A percentile compares a stretch with the other conserved stretches of the same genome.
Conservation (phyloP, 2,329 filamentous ascomycete species). For the Hymenoscyphus albidus region DNA sequence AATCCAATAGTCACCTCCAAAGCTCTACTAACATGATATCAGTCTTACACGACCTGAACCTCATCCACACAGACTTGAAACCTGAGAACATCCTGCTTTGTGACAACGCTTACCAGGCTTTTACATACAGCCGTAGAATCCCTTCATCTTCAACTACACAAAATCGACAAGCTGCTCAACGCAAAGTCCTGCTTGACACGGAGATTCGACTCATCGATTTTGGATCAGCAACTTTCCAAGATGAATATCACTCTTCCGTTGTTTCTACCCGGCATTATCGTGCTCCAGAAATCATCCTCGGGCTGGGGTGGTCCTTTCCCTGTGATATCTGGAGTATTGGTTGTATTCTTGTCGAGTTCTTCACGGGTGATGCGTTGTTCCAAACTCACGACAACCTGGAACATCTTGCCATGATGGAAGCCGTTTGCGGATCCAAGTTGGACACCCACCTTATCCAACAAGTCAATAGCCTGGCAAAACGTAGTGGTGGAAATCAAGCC, state of each 20-base stretch:
- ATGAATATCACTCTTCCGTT: slow-evolving; percentile 69
- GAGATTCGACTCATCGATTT: slow-evolving; percentile 70
- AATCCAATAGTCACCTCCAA: slow-evolving; percentile 2
- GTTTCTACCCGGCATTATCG: slow-evolving; percentile 68
- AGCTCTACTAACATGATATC: slow-evolving; percentile 29
- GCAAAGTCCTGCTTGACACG: slow-evolving; percentile 62
- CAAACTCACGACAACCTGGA: slow-evolving; percentile 71
- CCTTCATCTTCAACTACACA: slow-evolving; percentile 61
- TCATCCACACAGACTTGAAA: slow-evolving; percentile 85
- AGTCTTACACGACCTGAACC: slow-evolving; percentile 94
- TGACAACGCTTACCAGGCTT: slow-evolving; percentile 63
- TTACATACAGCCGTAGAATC: slow-evolving; percentile 67
- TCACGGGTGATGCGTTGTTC: slow-evolving; percentile 66
- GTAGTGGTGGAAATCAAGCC: slow-evolving; percentile 57
- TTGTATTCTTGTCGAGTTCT: slow-evolving; percentile 69
- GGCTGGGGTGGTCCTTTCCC: slow-evolving; percentile 66
- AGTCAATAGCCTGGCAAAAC: slow-evolving; percentile 53
- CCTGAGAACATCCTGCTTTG: slow-evolving; percentile 68
- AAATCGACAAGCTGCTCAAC: slow-evolving; percentile 58
- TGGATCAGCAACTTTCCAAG: slow-evolving; percentile 68
- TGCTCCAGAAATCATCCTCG: slow-evolving; percentile 67
- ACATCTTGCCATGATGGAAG: slow-evolving; percentile 74
- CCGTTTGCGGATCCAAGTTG: slow-evolving; percentile 57
- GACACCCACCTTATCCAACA: slow-evolving; percentile 55
- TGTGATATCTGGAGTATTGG: slow-evolving; percentile 74